A percentile compares a stretch with the other conserved stretches of the same genome.
Conservation (phyloP, 441 rosid species). For the Manihot esculenta region DNA sequence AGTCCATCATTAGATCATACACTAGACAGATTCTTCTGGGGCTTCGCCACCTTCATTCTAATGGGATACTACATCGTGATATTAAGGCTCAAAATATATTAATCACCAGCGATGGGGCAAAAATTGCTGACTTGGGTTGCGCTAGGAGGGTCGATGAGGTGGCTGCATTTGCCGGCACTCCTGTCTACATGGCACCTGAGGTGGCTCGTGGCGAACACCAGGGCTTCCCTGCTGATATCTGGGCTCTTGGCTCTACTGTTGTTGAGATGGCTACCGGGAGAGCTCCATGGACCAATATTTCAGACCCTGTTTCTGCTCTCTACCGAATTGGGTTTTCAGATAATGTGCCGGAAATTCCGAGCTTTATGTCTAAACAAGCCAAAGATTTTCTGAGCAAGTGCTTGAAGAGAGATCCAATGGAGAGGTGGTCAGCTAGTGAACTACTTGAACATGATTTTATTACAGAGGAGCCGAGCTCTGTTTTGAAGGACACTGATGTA, state of each 20-base stretch:
- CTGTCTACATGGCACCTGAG: conserved; percentile 84
- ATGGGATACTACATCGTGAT: conserved; percentile 70
- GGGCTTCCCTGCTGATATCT: conserved; percentile 57
- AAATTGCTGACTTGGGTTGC: conserved; percentile 76
- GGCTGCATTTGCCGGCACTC: conserved; percentile 48
- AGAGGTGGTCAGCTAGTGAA: conserved; percentile 62
- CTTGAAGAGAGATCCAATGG: conserved; percentile 45
- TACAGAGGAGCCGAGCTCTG: conserved; percentile 14
- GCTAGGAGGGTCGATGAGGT: conserved; percentile 37
- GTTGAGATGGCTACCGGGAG: conserved; percentile 66
- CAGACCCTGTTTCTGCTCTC: conserved; percentile 53
- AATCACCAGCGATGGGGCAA: conserved; percentile 43
- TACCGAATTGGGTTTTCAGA: conserved; percentile 58
- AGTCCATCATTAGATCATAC: conserved; percentile 30
- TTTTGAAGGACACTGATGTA: conserved; percentile 3
- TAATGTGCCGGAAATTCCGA: conserved; percentile 53
- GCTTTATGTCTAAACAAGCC: conserved; percentile 43
- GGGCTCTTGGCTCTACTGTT: conserved; percentile 76
- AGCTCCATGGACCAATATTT: conserved; percentile 43
- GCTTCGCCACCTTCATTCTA: conserved; percentile 46
- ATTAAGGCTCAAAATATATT: conserved; percentile 58
- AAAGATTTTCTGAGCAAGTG: conserved; percentile 64
- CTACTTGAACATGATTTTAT: conserved; percentile 54
- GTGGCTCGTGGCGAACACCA: conserved; percentile 72
- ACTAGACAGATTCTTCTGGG: conserved; percentile 47